Percentiles rank a stretch among this genome's conserved stretches.
These are phyloP conservation scores for Neckera pumila DNA, from an alignment of 225 moss, liverwort and hornwort genomes.

Conservation along the genomic window DNA sequence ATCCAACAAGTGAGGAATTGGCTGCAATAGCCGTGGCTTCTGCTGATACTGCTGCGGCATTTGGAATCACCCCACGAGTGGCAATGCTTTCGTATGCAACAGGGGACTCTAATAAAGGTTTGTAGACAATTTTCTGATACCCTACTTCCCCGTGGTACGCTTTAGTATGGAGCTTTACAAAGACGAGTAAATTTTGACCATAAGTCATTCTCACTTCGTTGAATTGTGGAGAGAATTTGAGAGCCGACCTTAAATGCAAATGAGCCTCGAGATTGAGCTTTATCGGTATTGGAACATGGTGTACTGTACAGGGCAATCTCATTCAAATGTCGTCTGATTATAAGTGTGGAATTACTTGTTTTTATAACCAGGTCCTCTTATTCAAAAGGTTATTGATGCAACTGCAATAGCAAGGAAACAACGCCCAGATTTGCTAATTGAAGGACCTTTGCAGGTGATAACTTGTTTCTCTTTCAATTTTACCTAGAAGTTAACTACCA, in stretches of 20 bases:
- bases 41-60: conserved; percentile 86
- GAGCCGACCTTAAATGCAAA: background rate
- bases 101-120: conserved; percentile 90
- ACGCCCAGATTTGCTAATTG: conserved; percentile 78
- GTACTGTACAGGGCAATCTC: background rate
- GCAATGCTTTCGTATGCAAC: conserved; percentile 95
- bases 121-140: background rate
- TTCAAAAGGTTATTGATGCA: conserved; percentile 89
- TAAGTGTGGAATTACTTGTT: background rate
- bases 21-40: conserved; percentile 89
- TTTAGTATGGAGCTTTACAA: background rate
- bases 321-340: background rate
- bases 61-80: conserved; percentile 76
- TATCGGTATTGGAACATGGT: background rate
- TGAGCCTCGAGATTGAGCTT: background rate
- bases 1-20: conserved; percentile 72
- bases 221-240: background rate
- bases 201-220: background rate
- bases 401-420: conserved; percentile 73
- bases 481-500: background rate
- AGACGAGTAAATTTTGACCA: background rate
- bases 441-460: conserved; percentile 84
- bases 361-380: conserved; percentile 59
- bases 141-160: background rate
- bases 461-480: background rate